A percentile compares a stretch with the other conserved stretches of the same genome.
phyloP scores from a whole-genome alignment of 176 grass and related monocot species.

The Alloteropsis semialata region DNA sequence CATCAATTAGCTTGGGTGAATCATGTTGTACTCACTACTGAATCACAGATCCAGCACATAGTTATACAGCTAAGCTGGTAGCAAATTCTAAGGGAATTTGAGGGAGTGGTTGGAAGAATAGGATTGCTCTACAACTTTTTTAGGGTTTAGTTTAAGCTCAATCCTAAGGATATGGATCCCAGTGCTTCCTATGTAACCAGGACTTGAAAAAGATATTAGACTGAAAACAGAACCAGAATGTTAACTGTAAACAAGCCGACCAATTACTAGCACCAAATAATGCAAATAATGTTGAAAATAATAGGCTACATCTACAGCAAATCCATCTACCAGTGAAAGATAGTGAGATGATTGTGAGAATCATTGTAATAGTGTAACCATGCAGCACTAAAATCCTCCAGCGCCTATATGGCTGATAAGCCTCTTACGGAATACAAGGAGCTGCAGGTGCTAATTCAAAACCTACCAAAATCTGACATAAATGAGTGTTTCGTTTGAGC shows the following conservation, averaged over 20 bases:
- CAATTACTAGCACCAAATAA: conserved; percentile 19
- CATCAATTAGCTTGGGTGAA: neutral
- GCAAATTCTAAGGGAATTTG: conserved; percentile 9
- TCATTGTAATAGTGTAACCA: neutral
- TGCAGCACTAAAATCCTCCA: neutral
- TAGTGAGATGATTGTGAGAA: neutral
- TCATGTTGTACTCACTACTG: neutral
- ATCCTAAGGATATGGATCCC: neutral
- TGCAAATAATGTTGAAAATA: neutral
- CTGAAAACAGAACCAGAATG: neutral
- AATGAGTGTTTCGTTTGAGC: neutral
- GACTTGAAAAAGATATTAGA: neutral
- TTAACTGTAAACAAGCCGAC: conserved; percentile 22
- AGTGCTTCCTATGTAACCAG: neutral
- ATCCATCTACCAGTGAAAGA: neutral
- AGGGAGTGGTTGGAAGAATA: neutral
- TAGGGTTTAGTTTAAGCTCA: neutral
- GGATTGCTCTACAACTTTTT: neutral
- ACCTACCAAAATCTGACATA: neutral
- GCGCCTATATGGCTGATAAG: conserved; percentile 9
- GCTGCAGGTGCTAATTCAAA: conserved; percentile 14
- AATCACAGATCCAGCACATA: neutral
- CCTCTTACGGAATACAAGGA: neutral
- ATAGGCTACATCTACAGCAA: neutral
- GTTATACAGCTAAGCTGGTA: neutral